Evolutionary conservation across 768 basidiomycete genomes (phyloP).

Genomic region (Floccularia luteovirens): DNA sequence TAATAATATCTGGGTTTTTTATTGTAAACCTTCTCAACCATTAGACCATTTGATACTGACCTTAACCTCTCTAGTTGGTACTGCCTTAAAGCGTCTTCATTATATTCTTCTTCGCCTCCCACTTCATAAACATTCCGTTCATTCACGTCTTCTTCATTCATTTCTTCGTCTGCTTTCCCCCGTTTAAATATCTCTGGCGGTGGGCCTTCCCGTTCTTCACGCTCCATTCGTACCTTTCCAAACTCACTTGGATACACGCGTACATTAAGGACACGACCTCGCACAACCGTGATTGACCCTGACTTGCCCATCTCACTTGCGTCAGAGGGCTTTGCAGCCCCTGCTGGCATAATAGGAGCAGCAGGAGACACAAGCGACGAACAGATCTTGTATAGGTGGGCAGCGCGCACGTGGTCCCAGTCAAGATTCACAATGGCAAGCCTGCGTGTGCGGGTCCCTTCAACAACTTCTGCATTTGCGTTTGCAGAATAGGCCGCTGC

Average conservation of each 20-base stretch:
- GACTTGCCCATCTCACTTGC: slow-evolving; percentile 5
- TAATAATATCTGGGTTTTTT: slow-evolving; percentile 75
- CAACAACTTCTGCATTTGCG: slow-evolving; percentile 27
- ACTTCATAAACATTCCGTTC: slow-evolving; percentile 60
- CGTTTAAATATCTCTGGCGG: slow-evolving; percentile 77
- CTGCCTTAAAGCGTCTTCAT: slow-evolving; percentile 79
- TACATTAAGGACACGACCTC: slow-evolving; percentile 70
- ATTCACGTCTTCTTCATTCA: slow-evolving; percentile 49
- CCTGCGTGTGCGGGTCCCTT: slow-evolving; percentile 50
- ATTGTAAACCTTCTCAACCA: slow-evolving; percentile 2
- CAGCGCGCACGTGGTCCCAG: slow-evolving; percentile 93
- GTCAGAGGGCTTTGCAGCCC: slow-evolving; percentile 10
- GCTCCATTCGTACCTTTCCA: slow-evolving; percentile 78
- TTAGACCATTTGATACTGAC: slow-evolving; percentile 33
- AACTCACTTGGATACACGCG: slow-evolving; percentile 91
- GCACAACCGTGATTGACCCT: slow-evolving; percentile 25
- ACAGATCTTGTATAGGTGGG: slow-evolving; percentile 88
- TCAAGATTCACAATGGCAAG: slow-evolving; percentile 93
- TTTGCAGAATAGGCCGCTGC: slow-evolving; percentile 50
- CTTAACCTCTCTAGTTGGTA: slow-evolving; percentile 92
- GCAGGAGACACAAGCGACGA: slow-evolving; percentile 72
- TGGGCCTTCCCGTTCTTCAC: slow-evolving; percentile 88
- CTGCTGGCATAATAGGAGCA: slow-evolving; percentile 31
- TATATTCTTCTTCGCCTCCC: slow-evolving; percentile 70
- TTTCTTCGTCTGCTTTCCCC: slow-evolving; percentile 8